Percentiles rank a stretch among this genome's conserved stretches.
These are phyloP conservation scores for Pontederia paniculata DNA, from an alignment of 176 grass and related monocot species.

Conservation along the genomic window DNA sequence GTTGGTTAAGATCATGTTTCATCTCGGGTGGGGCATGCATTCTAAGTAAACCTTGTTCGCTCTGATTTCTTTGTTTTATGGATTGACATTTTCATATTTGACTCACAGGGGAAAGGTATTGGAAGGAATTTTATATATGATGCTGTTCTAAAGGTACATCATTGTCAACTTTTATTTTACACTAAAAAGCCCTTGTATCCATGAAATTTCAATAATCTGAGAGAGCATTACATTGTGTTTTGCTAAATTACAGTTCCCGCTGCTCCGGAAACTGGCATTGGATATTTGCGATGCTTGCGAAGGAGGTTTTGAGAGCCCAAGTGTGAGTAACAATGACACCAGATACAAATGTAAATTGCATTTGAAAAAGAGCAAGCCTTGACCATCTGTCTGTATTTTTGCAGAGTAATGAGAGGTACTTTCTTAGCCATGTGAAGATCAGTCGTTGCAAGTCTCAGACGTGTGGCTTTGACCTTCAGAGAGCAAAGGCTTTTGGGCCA, in stretches of 20 bases:
- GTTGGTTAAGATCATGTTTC: too few relatives aligned
- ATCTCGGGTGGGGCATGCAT: too few relatives aligned
- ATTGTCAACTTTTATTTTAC: background rate
- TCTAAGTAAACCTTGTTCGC: too few relatives aligned
- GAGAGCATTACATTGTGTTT: background rate
- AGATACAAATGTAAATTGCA: background rate
- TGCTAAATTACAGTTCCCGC: conserved; percentile 34
- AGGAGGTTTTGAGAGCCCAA: conserved; percentile 58
- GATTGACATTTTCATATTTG: background rate
- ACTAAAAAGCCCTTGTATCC: background rate
- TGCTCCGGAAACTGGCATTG: conserved; percentile 44
- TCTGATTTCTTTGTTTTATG: background rate
- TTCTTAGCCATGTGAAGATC: conserved; percentile 42
- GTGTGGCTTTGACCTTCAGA: conserved; percentile 26
- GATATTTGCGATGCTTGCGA: conserved; percentile 74
- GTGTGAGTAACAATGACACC: conserved; percentile 22
- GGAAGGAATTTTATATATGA: conserved; percentile 42
- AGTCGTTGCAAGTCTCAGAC: conserved; percentile 54
- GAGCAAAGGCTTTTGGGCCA: conserved; percentile 16
- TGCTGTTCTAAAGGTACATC: conserved; percentile 40
- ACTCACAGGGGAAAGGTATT: conserved; percentile 59
- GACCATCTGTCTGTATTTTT: background rate
- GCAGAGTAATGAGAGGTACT: conserved; percentile 24
- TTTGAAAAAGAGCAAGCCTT: background rate
- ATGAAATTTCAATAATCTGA: background rate